Base-by-base conservation (phyloP, 208 protist genomes). In the Trypanosoma congolense region DNA sequence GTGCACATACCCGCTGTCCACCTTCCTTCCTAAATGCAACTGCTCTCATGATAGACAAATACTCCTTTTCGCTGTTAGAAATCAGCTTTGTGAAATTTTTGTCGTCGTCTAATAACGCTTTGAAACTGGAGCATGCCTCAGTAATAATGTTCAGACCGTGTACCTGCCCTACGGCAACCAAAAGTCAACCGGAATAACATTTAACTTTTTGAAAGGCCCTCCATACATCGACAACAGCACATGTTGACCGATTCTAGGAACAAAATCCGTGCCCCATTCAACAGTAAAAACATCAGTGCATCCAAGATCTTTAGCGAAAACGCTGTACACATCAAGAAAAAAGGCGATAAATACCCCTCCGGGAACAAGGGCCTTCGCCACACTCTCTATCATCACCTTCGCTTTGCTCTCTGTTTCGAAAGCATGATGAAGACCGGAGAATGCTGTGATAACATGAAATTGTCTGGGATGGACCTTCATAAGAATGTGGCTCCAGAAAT, bases 171-270 rank as follows among this genome's bases (percentile, higher is more conserved):
- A 90, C 68, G 16, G 80, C 83, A 28, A 90, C 75, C 24, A 93
- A 64, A 87, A 93, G 58, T 93, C 87, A 57, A 84, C 77, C 19
- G 87, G 69, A 18, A 90, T 70, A 3, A 93, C 87, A 55, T 87
- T 87, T 12, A 88, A 56, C 46, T 80, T 75, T 40, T 74, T 69
- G 41, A 73, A 42, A 24, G 63, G 51, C 12, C 59, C 65, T 44
- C 62, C 65, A 49, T 84, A 72, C 0, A 76, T 70, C 38, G 74
- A 77, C 41, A 88, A 56, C 18, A 68, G 55, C 29, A 91, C 89
- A 3, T 60, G 65, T 61, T 90, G 64, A 6, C 87, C 80, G 30
- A 90, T 81, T 8, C 79, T 75, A 35, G 87, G 87, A 21, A 80
- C 52, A 42, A 80, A 73, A 26, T 72, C 61, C 2, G 72, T 73